These are phyloP conservation scores for Pythium apleroticum DNA, from an alignment of 352 stramenopile genomes.

Conservation along the genomic window DNA sequence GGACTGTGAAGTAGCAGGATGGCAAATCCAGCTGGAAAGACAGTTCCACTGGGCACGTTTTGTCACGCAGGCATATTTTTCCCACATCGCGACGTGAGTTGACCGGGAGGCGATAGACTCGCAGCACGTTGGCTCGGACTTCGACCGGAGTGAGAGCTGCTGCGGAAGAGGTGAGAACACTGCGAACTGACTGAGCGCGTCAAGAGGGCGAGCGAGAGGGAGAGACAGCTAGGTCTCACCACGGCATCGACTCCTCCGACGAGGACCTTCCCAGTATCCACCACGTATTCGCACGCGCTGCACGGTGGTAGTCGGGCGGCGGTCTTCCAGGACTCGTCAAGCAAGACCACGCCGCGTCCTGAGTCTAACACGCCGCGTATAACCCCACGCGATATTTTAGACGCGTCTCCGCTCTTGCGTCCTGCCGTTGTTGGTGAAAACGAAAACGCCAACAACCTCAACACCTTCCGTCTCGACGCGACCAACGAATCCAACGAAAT, in stretches of 20 bases:
- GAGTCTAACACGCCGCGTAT: slow-evolving; percentile 3
- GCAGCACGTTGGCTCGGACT: neutral
- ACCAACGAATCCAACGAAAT: neutral
- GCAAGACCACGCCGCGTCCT: neutral
- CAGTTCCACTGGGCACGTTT: slow-evolving; percentile 26
- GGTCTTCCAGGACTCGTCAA: slow-evolving; percentile 10
- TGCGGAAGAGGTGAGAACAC: slow-evolving; percentile 4
- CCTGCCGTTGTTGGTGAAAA: neutral
- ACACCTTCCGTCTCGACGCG: neutral
- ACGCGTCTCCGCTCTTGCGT: neutral
- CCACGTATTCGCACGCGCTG: slow-evolving; percentile 27
- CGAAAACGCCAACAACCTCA: neutral
- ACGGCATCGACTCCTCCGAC: too few species aligned
- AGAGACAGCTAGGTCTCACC: neutral
- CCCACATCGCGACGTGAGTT: neutral
- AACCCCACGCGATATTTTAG: neutral
- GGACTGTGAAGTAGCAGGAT: slow-evolving; percentile 18
- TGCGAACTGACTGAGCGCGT: slow-evolving; percentile 3
- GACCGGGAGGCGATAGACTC: neutral
- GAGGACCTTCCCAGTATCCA: slow-evolving; percentile 8
- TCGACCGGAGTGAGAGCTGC: neutral
- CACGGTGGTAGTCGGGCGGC: slow-evolving; percentile 22
- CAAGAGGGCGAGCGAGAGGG: neutral
- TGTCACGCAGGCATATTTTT: neutral
- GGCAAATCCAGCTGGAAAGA: slow-evolving; percentile 15